A percentile compares a stretch with the other conserved stretches of the same genome.
Evolutionary conservation across 495 filamentous ascomycete species (phyloP).

Genomic region (Thermothielavioides terrestris): DNA sequence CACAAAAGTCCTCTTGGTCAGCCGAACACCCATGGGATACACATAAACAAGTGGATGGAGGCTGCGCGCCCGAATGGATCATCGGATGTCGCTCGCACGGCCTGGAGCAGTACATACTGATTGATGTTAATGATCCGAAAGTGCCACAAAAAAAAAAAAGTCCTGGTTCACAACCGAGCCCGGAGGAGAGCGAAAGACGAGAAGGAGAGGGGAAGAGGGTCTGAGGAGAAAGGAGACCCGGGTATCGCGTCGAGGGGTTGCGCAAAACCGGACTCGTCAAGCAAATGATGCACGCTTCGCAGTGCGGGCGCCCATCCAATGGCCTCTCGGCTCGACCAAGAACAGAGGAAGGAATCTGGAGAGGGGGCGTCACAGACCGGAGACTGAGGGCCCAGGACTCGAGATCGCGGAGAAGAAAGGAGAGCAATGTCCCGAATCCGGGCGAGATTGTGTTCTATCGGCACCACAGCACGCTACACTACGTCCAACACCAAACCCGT

Average conservation of each 20-base stretch:
- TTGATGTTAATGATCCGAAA: too few relatives aligned
- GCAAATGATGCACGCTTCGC: not conserved
- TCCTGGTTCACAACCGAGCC: not conserved
- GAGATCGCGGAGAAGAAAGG: not conserved
- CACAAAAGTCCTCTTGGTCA: not conserved
- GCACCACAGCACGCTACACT: constrained; percentile 8
- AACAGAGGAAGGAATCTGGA: not conserved
- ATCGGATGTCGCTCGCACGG: too few relatives aligned
- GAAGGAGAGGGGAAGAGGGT: not conserved
- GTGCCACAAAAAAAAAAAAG: not conserved
- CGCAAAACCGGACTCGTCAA: too few relatives aligned
- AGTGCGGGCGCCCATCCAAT: too few relatives aligned
- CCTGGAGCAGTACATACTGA: too few relatives aligned
- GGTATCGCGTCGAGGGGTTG: not conserved
- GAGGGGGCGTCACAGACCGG: not conserved
- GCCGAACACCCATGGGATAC: not conserved
- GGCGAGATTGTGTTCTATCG: constrained; percentile 4
- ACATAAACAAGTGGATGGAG: too few relatives aligned
- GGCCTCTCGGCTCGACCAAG: not conserved
- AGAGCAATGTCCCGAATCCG: constrained; percentile 1
- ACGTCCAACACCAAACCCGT: too few relatives aligned
- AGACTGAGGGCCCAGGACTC: not conserved
- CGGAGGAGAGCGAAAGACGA: not conserved
- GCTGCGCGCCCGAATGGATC: too few relatives aligned
- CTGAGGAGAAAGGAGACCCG: not conserved